Base-by-base conservation (phyloP, 331 rosid genomes). In the Quercus phellos region DNA sequence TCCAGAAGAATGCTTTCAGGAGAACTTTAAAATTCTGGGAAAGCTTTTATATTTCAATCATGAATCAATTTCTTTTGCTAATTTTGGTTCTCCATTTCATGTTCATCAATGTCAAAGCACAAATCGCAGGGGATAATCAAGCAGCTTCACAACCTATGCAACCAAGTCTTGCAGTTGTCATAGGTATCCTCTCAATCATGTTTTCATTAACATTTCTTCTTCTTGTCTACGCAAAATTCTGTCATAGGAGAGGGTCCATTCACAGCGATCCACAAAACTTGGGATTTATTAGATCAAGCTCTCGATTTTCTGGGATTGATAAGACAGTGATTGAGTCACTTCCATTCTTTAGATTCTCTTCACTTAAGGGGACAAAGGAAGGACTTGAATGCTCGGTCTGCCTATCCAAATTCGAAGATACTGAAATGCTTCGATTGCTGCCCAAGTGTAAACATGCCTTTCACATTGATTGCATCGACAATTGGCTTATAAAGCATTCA, bases 301-400 rank as follows among this genome's bases (percentile, higher is more conserved):
- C 92, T 16, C 84, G 96, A 56, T 86, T 87, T 56, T 95, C 94
- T 0, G 98, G 99, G 22, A 85, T 95, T 19, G 96, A 93, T 56
- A 95, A 91, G 82, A 86, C 90, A 34, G 88, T 84, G 53, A 86
- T 95, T 9, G 98, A 95, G 69, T 88, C 98, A 50, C 97, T 93
- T 35, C 99, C 99, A 18, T 93, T 87, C 84, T 95, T 95, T 34
- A 86, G 87, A 87, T 95, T 95, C 80, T 93, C 97, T 38, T 74
- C 94, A 7, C 93, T 95, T 21, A 88, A 74, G 76, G 99, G 99
- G 0, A 87, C 97, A 42, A 93, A 79, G 51, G 91, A 90, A 70
- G 99, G 99, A 2, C 89, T 95, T 0, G 99, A 95, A 78, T 95
- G 99, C 82, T 68, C 97, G 8, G 94, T 95, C 14, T 95, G 99